Evolutionary conservation across 495 filamentous ascomycete genomes (phyloP).

Genomic region (Talaromyces borbonicus): DNA sequence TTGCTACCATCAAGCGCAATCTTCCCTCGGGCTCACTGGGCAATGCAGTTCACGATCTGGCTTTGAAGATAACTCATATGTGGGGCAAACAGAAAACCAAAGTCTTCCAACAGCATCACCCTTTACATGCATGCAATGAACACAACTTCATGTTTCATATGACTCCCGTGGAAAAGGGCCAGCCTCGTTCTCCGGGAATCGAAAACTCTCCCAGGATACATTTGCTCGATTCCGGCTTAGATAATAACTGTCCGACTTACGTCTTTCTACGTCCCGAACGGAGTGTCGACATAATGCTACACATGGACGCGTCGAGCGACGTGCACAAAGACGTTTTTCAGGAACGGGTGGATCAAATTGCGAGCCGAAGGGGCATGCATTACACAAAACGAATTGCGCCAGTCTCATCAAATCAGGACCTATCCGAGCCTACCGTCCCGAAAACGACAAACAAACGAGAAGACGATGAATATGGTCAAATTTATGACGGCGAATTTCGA

Average conservation of each 20-base stretch:
- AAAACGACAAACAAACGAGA: background rate
- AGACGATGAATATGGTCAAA: conserved; percentile 4
- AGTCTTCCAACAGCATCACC: conserved; percentile 7
- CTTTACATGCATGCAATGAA: conserved; percentile 9
- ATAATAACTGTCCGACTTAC: conserved; percentile 8
- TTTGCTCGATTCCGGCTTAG: conserved; percentile 6
- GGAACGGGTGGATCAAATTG: conserved; percentile 5
- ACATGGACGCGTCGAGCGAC: conserved; percentile 7
- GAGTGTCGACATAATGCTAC: conserved; percentile 4
- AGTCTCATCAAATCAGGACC: background rate
- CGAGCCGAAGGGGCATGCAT: conserved; percentile 4
- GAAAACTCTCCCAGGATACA: conserved; percentile 8
- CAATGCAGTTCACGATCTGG: conserved; percentile 4
- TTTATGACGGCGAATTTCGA: conserved; percentile 1
- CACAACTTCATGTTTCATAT: conserved; percentile 8
- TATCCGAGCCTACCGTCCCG: background rate
- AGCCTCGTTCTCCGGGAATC: conserved; percentile 5
- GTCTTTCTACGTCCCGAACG: conserved; percentile 6
- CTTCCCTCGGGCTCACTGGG: conserved; percentile 4
- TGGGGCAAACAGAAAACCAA: conserved; percentile 9
- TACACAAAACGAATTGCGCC: background rate
- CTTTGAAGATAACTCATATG: conserved; percentile 8
- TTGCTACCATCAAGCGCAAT: conserved; percentile 7
- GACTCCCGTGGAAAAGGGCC: background rate
- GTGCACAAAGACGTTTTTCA: conserved; percentile 7